These are phyloP conservation scores for Amanita inopinata DNA, from an alignment of 768 basidiomycete species.

Conservation along the genomic window DNA sequence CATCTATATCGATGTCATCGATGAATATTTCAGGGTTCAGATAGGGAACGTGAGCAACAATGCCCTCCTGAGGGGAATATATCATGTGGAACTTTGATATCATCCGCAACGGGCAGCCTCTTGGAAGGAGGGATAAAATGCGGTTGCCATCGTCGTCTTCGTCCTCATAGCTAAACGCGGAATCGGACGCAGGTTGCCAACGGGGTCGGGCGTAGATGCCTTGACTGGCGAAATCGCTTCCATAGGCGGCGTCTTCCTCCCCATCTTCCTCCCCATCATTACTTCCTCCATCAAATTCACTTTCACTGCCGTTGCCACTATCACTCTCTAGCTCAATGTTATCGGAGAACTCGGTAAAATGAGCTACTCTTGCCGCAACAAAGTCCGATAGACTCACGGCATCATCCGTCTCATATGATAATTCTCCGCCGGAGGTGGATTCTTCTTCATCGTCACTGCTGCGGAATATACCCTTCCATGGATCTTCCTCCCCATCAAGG, in stretches of 20 bases:
- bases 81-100: slow-evolving; percentile 42
- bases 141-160: slow-evolving; percentile 12
- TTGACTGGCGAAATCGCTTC: slow-evolving; percentile 26
- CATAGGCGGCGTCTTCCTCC: slow-evolving; percentile 16
- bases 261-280: slow-evolving; percentile 10
- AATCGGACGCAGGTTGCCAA: slow-evolving; percentile 51
- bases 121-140: slow-evolving; percentile 33
- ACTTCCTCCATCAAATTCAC: slow-evolving; percentile 10
- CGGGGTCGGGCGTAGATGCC: slow-evolving; percentile 24
- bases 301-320: slow-evolving; percentile 12
- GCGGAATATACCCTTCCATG: slow-evolving; percentile 65
- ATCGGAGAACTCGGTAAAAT: slow-evolving; percentile 6
- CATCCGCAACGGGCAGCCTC: slow-evolving; percentile 54
- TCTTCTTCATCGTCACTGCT: slow-evolving; percentile 32
- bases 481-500: slow-evolving; percentile 38
- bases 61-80: slow-evolving; percentile 45
- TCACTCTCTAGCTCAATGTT: slow-evolving; percentile 1
- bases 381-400: slow-evolving; percentile 27
- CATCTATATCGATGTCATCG: slow-evolving; percentile 15
- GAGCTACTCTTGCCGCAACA: slow-evolving; percentile 9
- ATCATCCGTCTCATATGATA: slow-evolving; percentile 16
- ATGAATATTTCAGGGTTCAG: slow-evolving; percentile 22
- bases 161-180: slow-evolving; percentile 20
- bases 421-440: slow-evolving; percentile 14
- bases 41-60: slow-evolving; percentile 35